A percentile compares a stretch with the other conserved stretches of the same genome.
phyloP scores from a whole-genome alignment of 2,329 filamentous ascomycete species.

The Cytospora leucostoma region DNA sequence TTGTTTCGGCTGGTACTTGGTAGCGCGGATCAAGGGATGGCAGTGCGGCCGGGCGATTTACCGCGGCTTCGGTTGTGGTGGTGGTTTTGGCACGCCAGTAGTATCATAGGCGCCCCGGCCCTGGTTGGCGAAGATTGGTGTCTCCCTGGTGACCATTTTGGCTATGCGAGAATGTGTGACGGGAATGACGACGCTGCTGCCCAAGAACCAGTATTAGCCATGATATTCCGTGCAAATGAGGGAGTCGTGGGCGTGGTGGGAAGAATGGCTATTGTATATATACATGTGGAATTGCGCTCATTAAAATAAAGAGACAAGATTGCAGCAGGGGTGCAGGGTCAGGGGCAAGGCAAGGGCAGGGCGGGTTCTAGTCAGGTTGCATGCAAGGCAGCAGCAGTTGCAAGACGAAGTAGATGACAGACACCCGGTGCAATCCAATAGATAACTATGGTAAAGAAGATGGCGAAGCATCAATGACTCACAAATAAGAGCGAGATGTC shows the following conservation, averaged over 20 bases:
- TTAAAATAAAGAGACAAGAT: constrained; percentile 22
- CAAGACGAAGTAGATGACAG: not conserved
- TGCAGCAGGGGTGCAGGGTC: constrained; percentile 25
- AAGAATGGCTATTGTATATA: not conserved
- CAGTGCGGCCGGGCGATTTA: constrained; percentile 29
- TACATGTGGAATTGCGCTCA: constrained; percentile 17
- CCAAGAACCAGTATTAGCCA: constrained; percentile 32
- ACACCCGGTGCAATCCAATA: not conserved
- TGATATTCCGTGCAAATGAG: not conserved
- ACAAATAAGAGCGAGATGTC: constrained; percentile 29
- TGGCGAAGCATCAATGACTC: constrained; percentile 33
- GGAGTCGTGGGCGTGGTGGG: not conserved
- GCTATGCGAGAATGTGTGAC: constrained; percentile 21
- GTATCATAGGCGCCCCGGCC: constrained; percentile 43
- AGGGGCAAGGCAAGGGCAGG: constrained; percentile 12
- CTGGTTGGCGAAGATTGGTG: constrained; percentile 37
- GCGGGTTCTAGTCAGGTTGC: constrained; percentile 2
- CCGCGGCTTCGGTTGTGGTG: constrained; percentile 39
- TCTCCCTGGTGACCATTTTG: constrained; percentile 39
- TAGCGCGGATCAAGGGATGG: constrained; percentile 30
- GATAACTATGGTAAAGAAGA: constrained; percentile 5
- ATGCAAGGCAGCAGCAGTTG: constrained; percentile 22
- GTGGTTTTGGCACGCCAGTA: constrained; percentile 41
- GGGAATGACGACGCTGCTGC: constrained; percentile 24
- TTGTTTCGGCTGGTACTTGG: constrained; percentile 26